Evolutionary conservation across 2,329 filamentous ascomycete species (phyloP), one percentile per base, ranked within the genome.

Genomic region (Amesomyces nigricolor): DNA sequence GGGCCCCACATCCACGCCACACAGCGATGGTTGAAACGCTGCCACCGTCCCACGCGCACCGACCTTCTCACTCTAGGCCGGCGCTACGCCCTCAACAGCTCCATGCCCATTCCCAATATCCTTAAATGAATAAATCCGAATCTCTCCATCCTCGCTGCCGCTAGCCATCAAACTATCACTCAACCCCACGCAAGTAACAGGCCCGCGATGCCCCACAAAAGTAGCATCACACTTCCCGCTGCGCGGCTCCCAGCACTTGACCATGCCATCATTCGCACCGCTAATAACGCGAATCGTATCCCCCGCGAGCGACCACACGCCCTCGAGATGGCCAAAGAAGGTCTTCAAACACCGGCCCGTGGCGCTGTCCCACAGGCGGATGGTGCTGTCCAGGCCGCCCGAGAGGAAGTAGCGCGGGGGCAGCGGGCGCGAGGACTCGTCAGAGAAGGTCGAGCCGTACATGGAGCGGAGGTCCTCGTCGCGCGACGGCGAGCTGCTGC

Each of bases 311-410:
- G 89, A 88, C 94, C 94, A 99, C 17, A 99, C 87, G 32, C 94
- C 94, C 70, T 99, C 94, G 19, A 99, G 82, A 66, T 99, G 94
- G 0, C 94, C 94, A 68, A 97, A 99, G 76, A 96, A 95, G 32
- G 90, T 95, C 59, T 90, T 88, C 35, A 96, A 78, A 65, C 89
- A 96, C 60, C 83, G 83, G 38, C 89, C 90, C 0, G 87, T 87
- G 5, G 81, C 81, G 1, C 91, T 88, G 68, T 96, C 90, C 92
- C 94, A 99, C 17, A 97, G 79, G 10, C 92, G 86, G 60, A 97
- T 89, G 0, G 91, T 96, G 55, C 86, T 88, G 70, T 99, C 94
- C 16, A 99, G 80, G 0, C 90, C 91, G 49, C 89, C 91, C 0
- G 91, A 96, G 46, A 97, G 80, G 78, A 99, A 96, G 72, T 96